Conservation (phyloP, 164 flowering plant species). For the Pachysandra terminalis region DNA sequence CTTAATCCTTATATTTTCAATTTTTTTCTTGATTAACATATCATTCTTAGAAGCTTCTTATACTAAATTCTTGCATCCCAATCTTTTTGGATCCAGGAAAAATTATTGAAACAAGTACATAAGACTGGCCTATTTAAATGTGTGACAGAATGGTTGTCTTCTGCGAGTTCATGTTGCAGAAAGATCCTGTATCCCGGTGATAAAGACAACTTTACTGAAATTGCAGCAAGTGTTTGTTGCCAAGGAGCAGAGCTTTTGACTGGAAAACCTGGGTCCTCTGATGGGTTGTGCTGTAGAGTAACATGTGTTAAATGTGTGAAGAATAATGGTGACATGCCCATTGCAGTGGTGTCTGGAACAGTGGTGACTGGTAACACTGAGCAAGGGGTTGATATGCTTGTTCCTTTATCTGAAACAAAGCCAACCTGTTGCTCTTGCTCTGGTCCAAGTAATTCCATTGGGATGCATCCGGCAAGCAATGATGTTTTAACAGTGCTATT, state of each 20-base stretch:
- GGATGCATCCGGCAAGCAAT: neutral
- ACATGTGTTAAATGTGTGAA: neutral
- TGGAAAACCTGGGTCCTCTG: neutral
- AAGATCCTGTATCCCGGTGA: neutral
- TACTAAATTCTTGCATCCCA: too few species aligned
- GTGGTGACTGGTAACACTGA: neutral
- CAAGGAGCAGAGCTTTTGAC: constrained; percentile 8
- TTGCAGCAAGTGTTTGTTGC: constrained; percentile 2
- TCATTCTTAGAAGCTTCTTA: neutral
- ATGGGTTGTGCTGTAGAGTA: neutral
- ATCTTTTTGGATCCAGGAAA: constrained; percentile 4
- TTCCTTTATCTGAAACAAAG: constrained; percentile 4
- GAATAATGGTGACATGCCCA: neutral
- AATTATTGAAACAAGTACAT: constrained; percentile 8
- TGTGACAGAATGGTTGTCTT: constrained; percentile 1
- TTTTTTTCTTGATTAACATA: neutral
- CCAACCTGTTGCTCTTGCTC: neutral
- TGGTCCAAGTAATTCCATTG: neutral
- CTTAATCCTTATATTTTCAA: neutral
- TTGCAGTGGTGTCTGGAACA: neutral
- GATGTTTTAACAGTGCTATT: neutral
- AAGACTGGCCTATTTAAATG: constrained; percentile 5
- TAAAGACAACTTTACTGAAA: neutral
- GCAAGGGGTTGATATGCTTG: constrained; percentile 5
- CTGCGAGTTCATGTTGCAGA: neutral